Base-by-base conservation (phyloP, 441 rosid genomes). In the Mallotus repandus region DNA sequence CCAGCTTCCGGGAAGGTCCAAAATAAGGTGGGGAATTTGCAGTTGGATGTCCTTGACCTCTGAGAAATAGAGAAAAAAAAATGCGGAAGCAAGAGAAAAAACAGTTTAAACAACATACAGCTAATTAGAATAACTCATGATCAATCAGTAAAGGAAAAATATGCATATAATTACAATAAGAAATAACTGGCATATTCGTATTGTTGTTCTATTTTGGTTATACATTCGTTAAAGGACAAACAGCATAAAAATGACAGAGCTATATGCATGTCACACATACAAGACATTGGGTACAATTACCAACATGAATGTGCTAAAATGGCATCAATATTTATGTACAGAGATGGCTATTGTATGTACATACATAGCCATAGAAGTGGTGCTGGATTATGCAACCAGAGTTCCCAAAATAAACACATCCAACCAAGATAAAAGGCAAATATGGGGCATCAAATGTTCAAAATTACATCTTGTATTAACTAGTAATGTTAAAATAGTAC, bases 1-100 rank as follows among this genome's bases (percentile, higher is more conserved):
- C 99, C 63, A 94, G 85, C 86, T 94, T 94, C 84, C 68, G 58
- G 13, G 99, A 86, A 73, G 97, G 97, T 72, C 99, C 99, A 84
- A 94, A 94, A 78, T 81, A 84, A 63, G 97, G 96, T 35, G 83
- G 81, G 80, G 93, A 86, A 77, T 82, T 71, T 68, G 88, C 96
- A 72, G 87, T 80, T 29, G 99, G 98, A 80, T 80, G 72, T 35
- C 86, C 94, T 81, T 95, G 99, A 71, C 99, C 99, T 82, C 99
- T 94, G 79, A 59, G 70, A 79, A 73, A 65, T 18, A 43, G 0
- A 29, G 32, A 29, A 29, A 29, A 25, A 25, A 29, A 32, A 32
- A 16, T 5, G 48, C 48, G 11, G 7, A 59, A 66, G 18, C 45
- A 62, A 16, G 54, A 50, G 38, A 66, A 18, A 25, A 12, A 59